Conservation (phyloP, 257 asterid genomes). For the Capsicum chinense region DNA sequence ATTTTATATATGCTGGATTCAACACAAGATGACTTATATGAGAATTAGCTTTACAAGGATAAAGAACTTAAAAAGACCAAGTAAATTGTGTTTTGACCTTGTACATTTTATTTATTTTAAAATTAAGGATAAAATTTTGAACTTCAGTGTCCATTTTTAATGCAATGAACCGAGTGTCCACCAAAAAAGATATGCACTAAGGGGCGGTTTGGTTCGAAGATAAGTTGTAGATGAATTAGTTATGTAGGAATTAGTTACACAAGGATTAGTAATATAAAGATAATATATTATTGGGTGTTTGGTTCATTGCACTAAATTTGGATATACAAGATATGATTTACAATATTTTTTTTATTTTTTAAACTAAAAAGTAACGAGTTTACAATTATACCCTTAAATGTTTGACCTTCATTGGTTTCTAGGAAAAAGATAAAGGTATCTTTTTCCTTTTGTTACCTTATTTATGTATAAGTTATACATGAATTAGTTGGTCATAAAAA, state of each 20-base stretch:
- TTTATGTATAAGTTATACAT: neutral
- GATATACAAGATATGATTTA: neutral
- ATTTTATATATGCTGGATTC: neutral
- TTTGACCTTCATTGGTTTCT: neutral
- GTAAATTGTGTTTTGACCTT: neutral
- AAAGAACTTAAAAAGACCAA: neutral
- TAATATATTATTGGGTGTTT: neutral
- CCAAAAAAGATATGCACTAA: neutral
- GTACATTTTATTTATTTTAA: neutral
- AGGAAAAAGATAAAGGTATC: neutral
- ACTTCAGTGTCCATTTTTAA: neutral
- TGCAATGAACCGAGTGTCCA: conserved; percentile 21
- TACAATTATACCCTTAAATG: neutral
- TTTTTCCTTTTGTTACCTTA: neutral
- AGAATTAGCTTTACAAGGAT: conserved; percentile 13
- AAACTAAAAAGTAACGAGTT: neutral
- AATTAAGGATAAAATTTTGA: neutral
- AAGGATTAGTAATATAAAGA: neutral
- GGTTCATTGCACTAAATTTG: neutral
- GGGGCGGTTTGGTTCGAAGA: neutral
- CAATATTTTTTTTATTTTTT: neutral
- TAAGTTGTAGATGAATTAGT: neutral
- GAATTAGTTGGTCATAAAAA: neutral
- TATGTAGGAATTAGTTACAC: neutral
- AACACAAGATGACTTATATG: conserved; percentile 1